Percentiles rank a stretch among this genome's conserved stretches.
Evolutionary conservation across 2,329 filamentous ascomycete species (phyloP).

Genomic region (Colletotrichum tofieldiae): DNA sequence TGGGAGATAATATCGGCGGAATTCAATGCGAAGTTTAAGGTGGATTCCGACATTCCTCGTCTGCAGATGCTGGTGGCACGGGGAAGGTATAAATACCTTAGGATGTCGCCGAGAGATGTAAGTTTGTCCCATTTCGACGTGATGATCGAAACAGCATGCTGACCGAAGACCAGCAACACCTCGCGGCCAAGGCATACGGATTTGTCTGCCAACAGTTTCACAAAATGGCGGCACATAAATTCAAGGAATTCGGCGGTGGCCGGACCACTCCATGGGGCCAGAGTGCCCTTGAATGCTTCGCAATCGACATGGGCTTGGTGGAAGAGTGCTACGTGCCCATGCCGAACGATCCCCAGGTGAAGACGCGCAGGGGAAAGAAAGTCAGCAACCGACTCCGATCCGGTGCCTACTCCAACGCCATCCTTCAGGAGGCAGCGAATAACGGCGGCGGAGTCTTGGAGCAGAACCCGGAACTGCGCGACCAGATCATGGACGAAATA

Average conservation of each 20-base stretch:
- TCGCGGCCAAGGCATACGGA: neutral
- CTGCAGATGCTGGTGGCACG: slow-evolving; percentile 72
- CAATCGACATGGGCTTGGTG: slow-evolving; percentile 64
- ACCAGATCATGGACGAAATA: slow-evolving; percentile 45
- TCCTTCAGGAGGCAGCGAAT: slow-evolving; percentile 42
- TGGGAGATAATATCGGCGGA: slow-evolving; percentile 68
- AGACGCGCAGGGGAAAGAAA: slow-evolving; percentile 59
- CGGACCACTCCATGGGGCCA: slow-evolving; percentile 65
- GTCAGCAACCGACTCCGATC: slow-evolving; percentile 49
- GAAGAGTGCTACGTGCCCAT: slow-evolving; percentile 54
- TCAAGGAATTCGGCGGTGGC: slow-evolving; percentile 67
- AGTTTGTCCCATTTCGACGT: slow-evolving; percentile 47
- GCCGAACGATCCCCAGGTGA: slow-evolving; percentile 54
- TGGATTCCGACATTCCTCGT: slow-evolving; percentile 62
- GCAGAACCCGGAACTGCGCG: slow-evolving; percentile 39
- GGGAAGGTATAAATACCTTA: slow-evolving; percentile 63
- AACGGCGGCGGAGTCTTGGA: slow-evolving; percentile 15
- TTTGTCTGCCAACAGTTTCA: slow-evolving; percentile 48
- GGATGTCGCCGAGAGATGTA: slow-evolving; percentile 67
- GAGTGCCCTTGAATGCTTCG: slow-evolving; percentile 65
- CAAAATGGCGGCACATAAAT: slow-evolving; percentile 58
- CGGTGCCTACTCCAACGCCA: slow-evolving; percentile 25
- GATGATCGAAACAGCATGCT: neutral
- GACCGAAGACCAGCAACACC: neutral
- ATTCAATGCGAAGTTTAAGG: slow-evolving; percentile 55